Base-by-base conservation (phyloP, 2,329 filamentous ascomycete species). In the Trichoderma afroharzianum region DNA sequence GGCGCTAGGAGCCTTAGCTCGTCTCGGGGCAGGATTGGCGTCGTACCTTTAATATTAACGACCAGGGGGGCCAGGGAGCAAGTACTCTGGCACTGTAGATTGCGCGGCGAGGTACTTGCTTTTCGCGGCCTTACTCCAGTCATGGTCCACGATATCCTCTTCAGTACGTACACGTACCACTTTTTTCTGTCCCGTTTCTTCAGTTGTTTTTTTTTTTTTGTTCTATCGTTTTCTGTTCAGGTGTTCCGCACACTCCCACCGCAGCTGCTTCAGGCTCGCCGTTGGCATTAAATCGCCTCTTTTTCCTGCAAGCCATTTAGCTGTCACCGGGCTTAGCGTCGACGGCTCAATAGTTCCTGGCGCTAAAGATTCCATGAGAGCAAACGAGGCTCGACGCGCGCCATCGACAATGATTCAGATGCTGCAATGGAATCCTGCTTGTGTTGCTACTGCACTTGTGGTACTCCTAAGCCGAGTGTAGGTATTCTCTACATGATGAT, bases 1-100 rank as follows among this genome's bases (percentile, higher is more conserved):
- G 9, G 39, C 74, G 63, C 68, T 71, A 71, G 62, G 68, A 64
- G 72, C 71, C 69, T 72, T 78, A 77, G 76, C 74, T 74, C 72
- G 73, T 77, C 77, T 79, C 73, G 74, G 72, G 67, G 74, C 72
- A 75, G 72, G 74, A 74, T 73, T 68, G 71, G 68, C 73, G 74
- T 73, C 64, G 75, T 72, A 73, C 77, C 77, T 77, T 79, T 78
- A 75, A 78, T 73, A 72, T 71, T 63, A 69, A 26, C 62, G 50
- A 57, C 68, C 47, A 53, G 39, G n/a, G n/a, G 47, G 58, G 28
- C 21, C 18, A 15, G 32, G 4, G 47, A 15, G 5, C 18, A 33
- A 28, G 64, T 43, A 39, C 47, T 43, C 47, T 58, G 2, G 11
- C 47, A 11, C 68, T 15, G 61, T 6, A 15, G 2, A 14, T 33